Base-by-base conservation (phyloP, 169 alveolate genomes). In the Babesia microti region DNA sequence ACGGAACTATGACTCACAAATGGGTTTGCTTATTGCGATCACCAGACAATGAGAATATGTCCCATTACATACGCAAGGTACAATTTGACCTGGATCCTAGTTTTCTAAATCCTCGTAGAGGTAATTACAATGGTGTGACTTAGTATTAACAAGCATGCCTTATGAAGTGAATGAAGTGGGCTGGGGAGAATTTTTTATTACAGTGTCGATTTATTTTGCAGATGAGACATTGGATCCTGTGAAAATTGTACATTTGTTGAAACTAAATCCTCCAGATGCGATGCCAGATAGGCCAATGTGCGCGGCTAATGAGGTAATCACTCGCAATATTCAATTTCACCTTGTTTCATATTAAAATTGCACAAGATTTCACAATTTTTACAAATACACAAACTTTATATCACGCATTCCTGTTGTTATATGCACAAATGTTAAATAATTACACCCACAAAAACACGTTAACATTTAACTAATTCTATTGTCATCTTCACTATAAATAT, bases 1-100 rank as follows among this genome's bases (percentile, higher is more conserved):
- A 84, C 17, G 91, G 89, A 23, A 73, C 85, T 22, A 79, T 84
- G 69, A 79, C 93, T 12, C 95, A 88, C 26, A 81, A 88, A 30
- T 90, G 97, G 95, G 81, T 91, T 35, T 89, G 95, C 55, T 78
- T 85, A 47, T 78, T 90, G 47, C 37, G 96, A 39, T 91, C 94
- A 41, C 85, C 88, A 6, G 79, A 82, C 33, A 81, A 81, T 40
- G 92, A 89, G 49, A 90, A 90, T 63, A 78, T 90, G 49, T 67
- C 91, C 3, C 83, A 84, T 49, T 88, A 78, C 51, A 67, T 90
- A 24, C 84, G 80, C 53, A 79, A 87, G 51, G 95, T 89, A 15
- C 82, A 78, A 27, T 89, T 89, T 51, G 84, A 81, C 34, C 79
- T 91, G 28, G 96, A 91, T 59, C 91, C 92, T 15, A 75, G 92